Conservation (phyloP, 129 eudicot species). For the Centaurea solstitialis region DNA sequence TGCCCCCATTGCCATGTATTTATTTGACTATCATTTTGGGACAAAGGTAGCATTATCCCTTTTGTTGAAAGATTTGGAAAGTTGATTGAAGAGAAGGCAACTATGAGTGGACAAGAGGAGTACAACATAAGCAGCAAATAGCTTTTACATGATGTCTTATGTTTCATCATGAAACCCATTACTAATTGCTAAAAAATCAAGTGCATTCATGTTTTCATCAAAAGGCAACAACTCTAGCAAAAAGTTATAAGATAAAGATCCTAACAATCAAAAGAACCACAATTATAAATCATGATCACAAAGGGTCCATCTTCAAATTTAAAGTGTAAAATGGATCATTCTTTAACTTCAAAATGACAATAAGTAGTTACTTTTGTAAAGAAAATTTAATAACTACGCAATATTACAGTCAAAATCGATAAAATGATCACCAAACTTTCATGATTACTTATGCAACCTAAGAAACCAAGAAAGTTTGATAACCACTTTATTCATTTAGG, state of each 20-base stretch:
- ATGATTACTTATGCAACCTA: too few species aligned
- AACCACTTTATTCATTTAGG: too few species aligned
- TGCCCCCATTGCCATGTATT: too few species aligned
- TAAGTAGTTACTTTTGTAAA: neutral
- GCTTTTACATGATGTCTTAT: conserved; percentile 19
- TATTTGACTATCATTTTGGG: neutral
- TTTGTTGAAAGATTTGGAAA: neutral
- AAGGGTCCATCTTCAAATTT: conserved; percentile 2
- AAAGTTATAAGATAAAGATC: conserved; percentile 2
- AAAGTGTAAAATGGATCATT: conserved; percentile 4
- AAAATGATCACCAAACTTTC: too few species aligned
- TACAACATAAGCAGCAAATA: neutral
- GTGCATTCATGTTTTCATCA: conserved; percentile 7
- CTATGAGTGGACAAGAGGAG: conserved; percentile 19
- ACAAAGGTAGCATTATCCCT: neutral
- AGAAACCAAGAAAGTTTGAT: too few species aligned
- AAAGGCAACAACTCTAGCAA: conserved; percentile 16
- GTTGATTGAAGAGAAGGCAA: conserved; percentile 22
- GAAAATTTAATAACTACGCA: neutral
- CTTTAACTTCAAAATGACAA: neutral
- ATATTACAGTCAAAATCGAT: neutral
- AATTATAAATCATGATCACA: neutral
- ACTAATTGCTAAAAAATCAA: neutral
- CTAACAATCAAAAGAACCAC: conserved; percentile 10
- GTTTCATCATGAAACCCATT: conserved; percentile 15